Percentiles rank a stretch among this genome's conserved stretches.
Conservation (phyloP, 2,329 filamentous ascomycete genomes). For the Diaporthe citriasiana region DNA sequence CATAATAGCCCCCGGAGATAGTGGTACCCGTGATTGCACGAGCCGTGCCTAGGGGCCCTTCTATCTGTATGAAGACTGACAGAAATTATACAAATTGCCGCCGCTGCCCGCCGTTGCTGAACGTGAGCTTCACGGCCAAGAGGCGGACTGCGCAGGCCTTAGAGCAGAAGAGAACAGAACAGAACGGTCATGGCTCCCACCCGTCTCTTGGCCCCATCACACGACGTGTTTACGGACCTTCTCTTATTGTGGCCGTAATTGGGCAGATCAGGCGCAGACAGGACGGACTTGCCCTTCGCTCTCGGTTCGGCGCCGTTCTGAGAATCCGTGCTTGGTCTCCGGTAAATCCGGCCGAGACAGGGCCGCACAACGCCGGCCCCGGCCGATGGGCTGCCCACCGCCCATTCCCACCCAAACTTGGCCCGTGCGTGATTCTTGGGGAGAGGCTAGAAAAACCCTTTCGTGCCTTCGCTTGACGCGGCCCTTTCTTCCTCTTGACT, state of each 20-base stretch:
- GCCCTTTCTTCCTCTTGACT: background rate
- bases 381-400: background rate
- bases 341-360: background rate
- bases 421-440: slow-evolving; percentile 26
- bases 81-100: background rate
- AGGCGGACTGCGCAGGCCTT: background rate
- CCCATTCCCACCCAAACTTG: background rate
- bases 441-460: background rate
- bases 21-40: background rate
- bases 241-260: background rate
- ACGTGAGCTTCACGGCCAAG: background rate
- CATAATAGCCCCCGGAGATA: background rate
- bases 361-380: background rate
- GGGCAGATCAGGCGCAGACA: background rate
- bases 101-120: background rate
- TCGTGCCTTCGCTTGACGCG: background rate
- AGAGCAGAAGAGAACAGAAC: no score
- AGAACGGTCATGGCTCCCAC: background rate
- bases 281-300: background rate
- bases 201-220: background rate
- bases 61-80: no score
- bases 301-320: background rate
- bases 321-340: slow-evolving; percentile 4
- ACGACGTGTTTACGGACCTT: background rate
- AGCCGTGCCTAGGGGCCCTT: background rate